Evolutionary conservation across 306 rosid genomes (phyloP).

Genomic region (Rosa chinensis): DNA sequence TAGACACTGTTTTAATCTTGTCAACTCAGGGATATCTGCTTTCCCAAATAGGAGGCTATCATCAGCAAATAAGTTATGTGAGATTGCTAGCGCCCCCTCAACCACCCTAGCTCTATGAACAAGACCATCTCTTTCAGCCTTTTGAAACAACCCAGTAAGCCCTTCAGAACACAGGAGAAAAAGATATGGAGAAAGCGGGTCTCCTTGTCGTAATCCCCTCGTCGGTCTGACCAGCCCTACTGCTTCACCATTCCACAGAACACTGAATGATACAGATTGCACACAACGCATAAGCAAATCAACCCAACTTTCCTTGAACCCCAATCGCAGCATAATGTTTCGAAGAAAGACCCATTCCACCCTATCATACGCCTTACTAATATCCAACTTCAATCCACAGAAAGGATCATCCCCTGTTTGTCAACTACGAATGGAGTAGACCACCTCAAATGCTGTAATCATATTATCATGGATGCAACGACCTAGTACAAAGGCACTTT

Average conservation of each 20-base stretch:
- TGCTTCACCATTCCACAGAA: not conserved
- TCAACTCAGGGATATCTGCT: no score
- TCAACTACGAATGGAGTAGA: not conserved
- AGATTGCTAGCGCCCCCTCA: no score
- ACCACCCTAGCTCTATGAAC: no score
- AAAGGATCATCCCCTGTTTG: not conserved
- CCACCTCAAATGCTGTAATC: not conserved
- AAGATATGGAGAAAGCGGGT: not conserved
- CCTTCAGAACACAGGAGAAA: no score
- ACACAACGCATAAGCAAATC: not conserved
- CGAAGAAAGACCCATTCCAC: not conserved
- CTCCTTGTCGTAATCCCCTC: not conserved
- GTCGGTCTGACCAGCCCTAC: not conserved
- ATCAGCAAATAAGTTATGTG: no score
- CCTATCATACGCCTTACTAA: not conserved
- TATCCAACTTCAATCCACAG: not conserved
- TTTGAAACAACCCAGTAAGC: no score
- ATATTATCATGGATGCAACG: not conserved
- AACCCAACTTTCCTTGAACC: not conserved
- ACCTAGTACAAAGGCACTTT: not conserved
- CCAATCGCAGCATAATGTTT: not conserved
- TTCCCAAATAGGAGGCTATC: no score
- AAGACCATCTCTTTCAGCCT: no score
- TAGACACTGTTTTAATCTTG: no score
- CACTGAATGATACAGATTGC: not conserved